These are phyloP conservation scores for Pestalotiopsis sp. DNA, from an alignment of 2,329 filamentous ascomycete species.

Conservation along the genomic window DNA sequence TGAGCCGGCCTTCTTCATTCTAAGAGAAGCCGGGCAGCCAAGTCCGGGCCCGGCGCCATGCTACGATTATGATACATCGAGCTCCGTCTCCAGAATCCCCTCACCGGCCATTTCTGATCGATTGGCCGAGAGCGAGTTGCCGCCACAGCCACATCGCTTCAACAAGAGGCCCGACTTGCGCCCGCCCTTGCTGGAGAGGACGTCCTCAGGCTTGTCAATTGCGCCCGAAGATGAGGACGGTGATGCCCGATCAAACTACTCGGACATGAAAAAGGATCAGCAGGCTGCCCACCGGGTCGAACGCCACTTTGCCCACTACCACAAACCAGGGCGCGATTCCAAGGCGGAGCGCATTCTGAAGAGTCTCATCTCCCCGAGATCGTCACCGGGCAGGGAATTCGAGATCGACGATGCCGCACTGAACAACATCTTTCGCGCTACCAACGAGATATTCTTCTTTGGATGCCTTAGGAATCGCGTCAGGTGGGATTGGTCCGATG, in stretches of 20 bases:
- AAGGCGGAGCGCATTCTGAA: constrained; percentile 60
- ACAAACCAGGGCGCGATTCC: constrained; percentile 49
- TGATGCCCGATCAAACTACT: constrained; percentile 35
- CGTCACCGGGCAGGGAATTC: constrained; percentile 45
- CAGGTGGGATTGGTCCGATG: constrained; percentile 63
- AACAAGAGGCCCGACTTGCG: constrained; percentile 4
- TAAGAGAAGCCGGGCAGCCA: constrained; percentile 27
- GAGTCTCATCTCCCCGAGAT: constrained; percentile 56
- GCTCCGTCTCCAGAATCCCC: constrained; percentile 12
- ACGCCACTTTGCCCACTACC: constrained; percentile 46
- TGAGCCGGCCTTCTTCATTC: constrained; percentile 34
- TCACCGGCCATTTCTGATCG: constrained; percentile 18
- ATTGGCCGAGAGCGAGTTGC: constrained; percentile 3
- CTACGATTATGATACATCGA: constrained; percentile 26
- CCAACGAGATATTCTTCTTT: constrained; percentile 65
- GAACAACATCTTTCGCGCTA: constrained; percentile 59
- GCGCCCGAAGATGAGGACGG: constrained; percentile 34
- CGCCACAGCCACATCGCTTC: neutral
- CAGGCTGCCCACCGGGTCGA: constrained; percentile 52
- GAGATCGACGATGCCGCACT: constrained; percentile 60
- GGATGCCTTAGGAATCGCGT: constrained; percentile 59
- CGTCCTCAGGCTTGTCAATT: constrained; percentile 51
- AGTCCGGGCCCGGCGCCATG: constrained; percentile 19
- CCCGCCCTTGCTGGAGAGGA: constrained; percentile 45
- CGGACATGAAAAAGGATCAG: constrained; percentile 45